Percentiles rank a stretch among this genome's conserved stretches.
phyloP scores from a whole-genome alignment of 2,329 filamentous ascomycete species.

The Diaporthe nobilis region DNA sequence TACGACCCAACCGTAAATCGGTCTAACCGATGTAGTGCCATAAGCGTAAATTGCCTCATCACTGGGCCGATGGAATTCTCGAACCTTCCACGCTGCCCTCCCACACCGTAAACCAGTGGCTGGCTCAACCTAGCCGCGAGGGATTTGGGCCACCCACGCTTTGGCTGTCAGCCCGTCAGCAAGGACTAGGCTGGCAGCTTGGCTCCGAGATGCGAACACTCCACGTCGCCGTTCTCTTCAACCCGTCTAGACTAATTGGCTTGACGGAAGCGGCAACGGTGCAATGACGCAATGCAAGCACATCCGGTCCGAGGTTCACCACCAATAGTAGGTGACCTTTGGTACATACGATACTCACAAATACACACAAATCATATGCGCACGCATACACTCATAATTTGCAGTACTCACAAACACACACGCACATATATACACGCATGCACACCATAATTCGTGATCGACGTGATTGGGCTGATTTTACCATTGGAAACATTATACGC shows the following conservation, averaged over 20 bases:
- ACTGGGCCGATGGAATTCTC: slow-evolving; percentile 52
- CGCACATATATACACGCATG: background rate
- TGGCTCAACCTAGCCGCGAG: slow-evolving; percentile 13
- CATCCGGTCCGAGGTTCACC: background rate
- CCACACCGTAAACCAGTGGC: slow-evolving; percentile 42
- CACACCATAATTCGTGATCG: no score
- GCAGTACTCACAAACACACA: no score
- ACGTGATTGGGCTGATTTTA: background rate
- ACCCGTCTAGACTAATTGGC: background rate
- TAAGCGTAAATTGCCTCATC: slow-evolving; percentile 36
- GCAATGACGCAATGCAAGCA: slow-evolving; percentile 13
- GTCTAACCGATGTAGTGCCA: slow-evolving; percentile 41
- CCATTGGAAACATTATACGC: background rate
- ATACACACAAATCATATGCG: background rate
- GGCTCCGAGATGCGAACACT: background rate
- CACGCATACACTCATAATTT: background rate
- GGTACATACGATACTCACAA: background rate
- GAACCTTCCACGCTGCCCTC: slow-evolving; percentile 59
- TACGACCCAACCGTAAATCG: slow-evolving; percentile 35
- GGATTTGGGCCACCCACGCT: background rate
- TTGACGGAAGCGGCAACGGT: background rate
- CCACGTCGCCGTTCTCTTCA: background rate
- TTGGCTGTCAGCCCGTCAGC: background rate
- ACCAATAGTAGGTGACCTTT: background rate
- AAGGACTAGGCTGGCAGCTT: background rate